Evolutionary conservation across 768 basidiomycete species (phyloP).

Genomic region (Nidula microcarpa): DNA sequence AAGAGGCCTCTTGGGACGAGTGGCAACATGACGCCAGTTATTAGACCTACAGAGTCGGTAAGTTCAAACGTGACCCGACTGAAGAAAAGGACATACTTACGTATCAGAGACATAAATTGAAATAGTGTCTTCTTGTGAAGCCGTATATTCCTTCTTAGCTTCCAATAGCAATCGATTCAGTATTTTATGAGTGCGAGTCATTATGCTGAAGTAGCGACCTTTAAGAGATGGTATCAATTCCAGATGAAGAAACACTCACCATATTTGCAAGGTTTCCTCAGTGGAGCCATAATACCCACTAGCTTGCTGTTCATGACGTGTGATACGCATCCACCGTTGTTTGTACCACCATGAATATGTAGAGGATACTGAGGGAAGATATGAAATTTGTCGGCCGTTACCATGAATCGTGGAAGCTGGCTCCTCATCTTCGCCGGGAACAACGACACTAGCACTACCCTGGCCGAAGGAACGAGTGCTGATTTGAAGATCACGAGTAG

Average conservation of each 20-base stretch:
- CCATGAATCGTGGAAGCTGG: slow-evolving; percentile 11
- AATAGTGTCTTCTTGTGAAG: slow-evolving; percentile 49
- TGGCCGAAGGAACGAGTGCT: slow-evolving; percentile 39
- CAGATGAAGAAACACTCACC: slow-evolving; percentile 23
- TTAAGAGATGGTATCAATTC: background rate
- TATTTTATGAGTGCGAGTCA: slow-evolving; percentile 40
- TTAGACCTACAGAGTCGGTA: slow-evolving; percentile 14
- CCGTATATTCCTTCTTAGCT: slow-evolving; percentile 47
- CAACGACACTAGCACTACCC: slow-evolving; percentile 22
- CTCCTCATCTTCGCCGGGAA: slow-evolving; percentile 31
- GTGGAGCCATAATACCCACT: slow-evolving; percentile 25
- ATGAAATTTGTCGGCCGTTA: slow-evolving; percentile 31
- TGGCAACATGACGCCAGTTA: slow-evolving; percentile 52
- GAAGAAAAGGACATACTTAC: slow-evolving; percentile 14
- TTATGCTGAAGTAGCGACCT: slow-evolving; percentile 35
- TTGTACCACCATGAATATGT: slow-evolving; percentile 49
- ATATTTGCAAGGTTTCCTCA: slow-evolving; percentile 36
- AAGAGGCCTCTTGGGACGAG: slow-evolving; percentile 62
- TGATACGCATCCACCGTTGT: slow-evolving; percentile 36
- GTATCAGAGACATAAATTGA: slow-evolving; percentile 48
- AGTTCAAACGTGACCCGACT: background rate
- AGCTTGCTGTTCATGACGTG: slow-evolving; percentile 28
- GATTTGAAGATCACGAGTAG: slow-evolving; percentile 49
- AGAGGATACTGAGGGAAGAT: slow-evolving; percentile 35
- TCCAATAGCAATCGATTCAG: slow-evolving; percentile 53